Evolutionary conservation across 495 filamentous ascomycete species (phyloP).

Genomic region (Hyaloscypha bicolor): DNA sequence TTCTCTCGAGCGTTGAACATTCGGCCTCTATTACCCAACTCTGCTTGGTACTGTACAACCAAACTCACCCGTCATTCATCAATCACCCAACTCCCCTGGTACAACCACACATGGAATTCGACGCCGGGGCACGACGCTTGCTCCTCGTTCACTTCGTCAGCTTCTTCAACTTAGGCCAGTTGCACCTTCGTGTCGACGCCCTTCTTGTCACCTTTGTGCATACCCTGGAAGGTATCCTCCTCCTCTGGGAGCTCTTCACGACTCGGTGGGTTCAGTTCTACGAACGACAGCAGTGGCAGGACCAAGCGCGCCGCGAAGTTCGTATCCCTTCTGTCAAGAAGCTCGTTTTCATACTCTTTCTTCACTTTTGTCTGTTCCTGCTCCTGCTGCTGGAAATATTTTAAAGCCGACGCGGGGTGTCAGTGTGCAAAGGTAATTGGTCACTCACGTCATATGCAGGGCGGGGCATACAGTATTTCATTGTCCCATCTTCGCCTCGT

Average conservation of each 20-base stretch:
- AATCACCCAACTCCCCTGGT: neutral
- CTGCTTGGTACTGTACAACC: too few relatives aligned
- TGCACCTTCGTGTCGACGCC: neutral
- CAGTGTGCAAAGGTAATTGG: neutral
- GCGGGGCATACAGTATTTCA: neutral
- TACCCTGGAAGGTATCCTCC: neutral
- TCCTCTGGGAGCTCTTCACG: neutral
- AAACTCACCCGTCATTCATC: neutral
- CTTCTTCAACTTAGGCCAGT: neutral
- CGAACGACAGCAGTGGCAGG: neutral
- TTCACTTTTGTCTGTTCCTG: neutral
- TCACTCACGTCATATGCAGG: neutral
- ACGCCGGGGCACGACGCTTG: neutral
- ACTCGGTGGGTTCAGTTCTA: neutral
- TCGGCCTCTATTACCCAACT: neutral
- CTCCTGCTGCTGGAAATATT: neutral
- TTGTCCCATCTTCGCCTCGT: neutral
- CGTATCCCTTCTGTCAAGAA: neutral
- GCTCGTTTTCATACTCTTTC: neutral
- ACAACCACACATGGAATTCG: neutral
- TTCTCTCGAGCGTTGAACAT: neutral
- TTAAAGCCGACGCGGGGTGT: neutral
- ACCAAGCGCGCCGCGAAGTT: neutral
- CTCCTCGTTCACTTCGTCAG: neutral
- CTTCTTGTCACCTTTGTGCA: neutral